phyloP scores from a whole-genome alignment of 2,329 filamentous ascomycete genomes.

The Paecilomyces sp. region DNA sequence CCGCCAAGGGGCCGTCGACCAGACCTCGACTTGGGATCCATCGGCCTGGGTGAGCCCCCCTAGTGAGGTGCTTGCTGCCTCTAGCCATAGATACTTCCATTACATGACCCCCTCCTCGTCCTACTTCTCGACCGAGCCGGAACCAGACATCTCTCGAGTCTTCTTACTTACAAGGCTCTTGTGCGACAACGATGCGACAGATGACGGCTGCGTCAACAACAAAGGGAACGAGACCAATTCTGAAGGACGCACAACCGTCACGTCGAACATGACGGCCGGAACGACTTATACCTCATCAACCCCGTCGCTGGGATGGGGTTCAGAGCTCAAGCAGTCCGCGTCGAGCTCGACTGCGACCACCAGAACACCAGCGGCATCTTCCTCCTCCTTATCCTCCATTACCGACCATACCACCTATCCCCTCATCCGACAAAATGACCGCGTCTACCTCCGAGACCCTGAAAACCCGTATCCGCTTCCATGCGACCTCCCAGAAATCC shows the following conservation, averaged over 20 bases:
- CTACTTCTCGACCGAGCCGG: not conserved
- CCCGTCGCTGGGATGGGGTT: not conserved
- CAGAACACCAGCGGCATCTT: conserved; percentile 26
- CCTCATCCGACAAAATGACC: conserved; percentile 68
- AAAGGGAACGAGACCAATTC: not conserved
- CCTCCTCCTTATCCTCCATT: conserved; percentile 24
- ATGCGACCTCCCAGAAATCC: conserved; percentile 77
- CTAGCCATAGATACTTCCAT: not conserved
- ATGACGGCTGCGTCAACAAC: not conserved
- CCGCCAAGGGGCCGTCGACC: not conserved
- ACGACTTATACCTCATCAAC: not conserved
- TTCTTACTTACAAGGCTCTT: not conserved
- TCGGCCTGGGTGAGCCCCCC: not conserved
- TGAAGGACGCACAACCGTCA: not conserved
- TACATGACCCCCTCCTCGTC: not conserved
- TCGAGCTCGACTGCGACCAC: conserved; percentile 21
- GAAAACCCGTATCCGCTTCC: conserved; percentile 75
- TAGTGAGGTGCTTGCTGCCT: not conserved
- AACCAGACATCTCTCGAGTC: not conserved
- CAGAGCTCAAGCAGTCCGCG: conserved; percentile 10
- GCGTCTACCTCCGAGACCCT: conserved; percentile 72
- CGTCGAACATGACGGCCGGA: not conserved
- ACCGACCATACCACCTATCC: conserved; percentile 43
- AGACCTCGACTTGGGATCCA: conserved; percentile 1
- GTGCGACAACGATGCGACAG: not conserved